These are phyloP conservation scores for Amauroascus verrucosus DNA, from an alignment of 2,329 filamentous ascomycete species.

Conservation along the genomic window DNA sequence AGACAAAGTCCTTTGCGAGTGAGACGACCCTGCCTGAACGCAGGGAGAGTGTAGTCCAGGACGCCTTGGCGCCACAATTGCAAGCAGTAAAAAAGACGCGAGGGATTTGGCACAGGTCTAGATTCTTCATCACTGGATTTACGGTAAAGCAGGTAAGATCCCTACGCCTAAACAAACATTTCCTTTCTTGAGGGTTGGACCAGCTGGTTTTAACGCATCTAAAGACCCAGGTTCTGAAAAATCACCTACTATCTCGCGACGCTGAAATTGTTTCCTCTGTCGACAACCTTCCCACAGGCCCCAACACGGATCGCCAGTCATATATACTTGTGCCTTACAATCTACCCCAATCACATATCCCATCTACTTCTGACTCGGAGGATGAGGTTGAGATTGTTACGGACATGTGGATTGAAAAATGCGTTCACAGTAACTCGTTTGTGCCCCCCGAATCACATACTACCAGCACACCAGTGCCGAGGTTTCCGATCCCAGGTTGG, in stretches of 20 bases:
- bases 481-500: conserved; percentile 53
- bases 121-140: conserved; percentile 54
- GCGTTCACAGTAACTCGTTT: conserved; percentile 64
- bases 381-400: conserved; percentile 52
- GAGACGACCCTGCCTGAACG: conserved; percentile 28
- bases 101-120: conserved; percentile 45
- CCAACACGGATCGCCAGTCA: conserved; percentile 19
- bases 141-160: conserved; percentile 40
- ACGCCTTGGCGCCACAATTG: conserved; percentile 18
- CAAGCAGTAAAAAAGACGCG: conserved; percentile 24
- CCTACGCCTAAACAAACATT: too few species aligned
- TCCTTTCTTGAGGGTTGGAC: conserved; percentile 16
- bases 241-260: conserved; percentile 34
- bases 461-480: conserved; percentile 65
- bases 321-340: conserved; percentile 35
- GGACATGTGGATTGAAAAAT: conserved; percentile 88
- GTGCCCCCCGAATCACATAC: conserved; percentile 59
- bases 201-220: conserved; percentile 1
- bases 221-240: conserved; percentile 30
- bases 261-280: conserved; percentile 31
- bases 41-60: conserved; percentile 13
- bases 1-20: conserved; percentile 31
- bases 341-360: conserved; percentile 25
- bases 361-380: conserved; percentile 32
- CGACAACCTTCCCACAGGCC: conserved; percentile 24